Percentiles rank a stretch among this genome's conserved stretches.
phyloP scores from a whole-genome alignment of 2,329 filamentous ascomycete genomes.

The Ophiocordyceps unilateralis region DNA sequence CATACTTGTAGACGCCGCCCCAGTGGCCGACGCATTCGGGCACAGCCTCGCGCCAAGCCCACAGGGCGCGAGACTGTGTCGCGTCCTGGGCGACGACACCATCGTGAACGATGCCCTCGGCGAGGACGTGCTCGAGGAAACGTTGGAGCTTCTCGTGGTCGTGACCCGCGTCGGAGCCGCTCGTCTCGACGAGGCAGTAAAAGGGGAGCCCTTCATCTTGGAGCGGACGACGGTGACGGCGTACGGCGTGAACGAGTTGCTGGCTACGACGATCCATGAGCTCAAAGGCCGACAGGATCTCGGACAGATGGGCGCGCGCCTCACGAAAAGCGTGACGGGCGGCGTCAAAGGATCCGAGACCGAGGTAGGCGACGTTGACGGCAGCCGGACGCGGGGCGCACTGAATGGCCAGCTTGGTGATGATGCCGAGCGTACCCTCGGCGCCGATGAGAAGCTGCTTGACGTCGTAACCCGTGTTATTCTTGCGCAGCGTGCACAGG shows the following conservation, averaged over 20 bases:
- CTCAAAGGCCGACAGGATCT: slow-evolving; percentile 95
- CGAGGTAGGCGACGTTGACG: slow-evolving; percentile 90
- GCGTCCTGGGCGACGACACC: slow-evolving; percentile 88
- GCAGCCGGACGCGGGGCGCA: slow-evolving; percentile 78
- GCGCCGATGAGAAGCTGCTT: slow-evolving; percentile 95
- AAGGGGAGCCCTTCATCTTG: slow-evolving; percentile 70
- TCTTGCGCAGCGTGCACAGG: slow-evolving; percentile 77
- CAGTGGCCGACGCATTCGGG: slow-evolving; percentile 77
- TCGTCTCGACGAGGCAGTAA: slow-evolving; percentile 94
- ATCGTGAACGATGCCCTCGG: slow-evolving; percentile 68
- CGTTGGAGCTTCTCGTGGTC: slow-evolving; percentile 79
- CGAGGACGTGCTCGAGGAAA: slow-evolving; percentile 87
- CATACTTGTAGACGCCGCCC: slow-evolving; percentile 97
- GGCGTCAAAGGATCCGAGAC: slow-evolving; percentile 77
- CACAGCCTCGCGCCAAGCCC: slow-evolving; percentile 88
- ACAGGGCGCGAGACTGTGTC: slow-evolving; percentile 71
- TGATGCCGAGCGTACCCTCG: slow-evolving; percentile 87
- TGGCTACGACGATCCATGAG: slow-evolving; percentile 85
- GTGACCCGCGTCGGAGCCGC: slow-evolving; percentile 84
- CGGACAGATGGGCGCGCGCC: slow-evolving; percentile 76
- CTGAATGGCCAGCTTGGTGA: slow-evolving; percentile 77
- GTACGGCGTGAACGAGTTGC: slow-evolving; percentile 55
- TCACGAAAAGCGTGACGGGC: slow-evolving; percentile 73
- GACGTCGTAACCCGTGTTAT: slow-evolving; percentile 96
- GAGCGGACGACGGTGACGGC: slow-evolving; percentile 56